Conservation (phyloP, 768 basidiomycete genomes). For the Exidia glandulosa region DNA sequence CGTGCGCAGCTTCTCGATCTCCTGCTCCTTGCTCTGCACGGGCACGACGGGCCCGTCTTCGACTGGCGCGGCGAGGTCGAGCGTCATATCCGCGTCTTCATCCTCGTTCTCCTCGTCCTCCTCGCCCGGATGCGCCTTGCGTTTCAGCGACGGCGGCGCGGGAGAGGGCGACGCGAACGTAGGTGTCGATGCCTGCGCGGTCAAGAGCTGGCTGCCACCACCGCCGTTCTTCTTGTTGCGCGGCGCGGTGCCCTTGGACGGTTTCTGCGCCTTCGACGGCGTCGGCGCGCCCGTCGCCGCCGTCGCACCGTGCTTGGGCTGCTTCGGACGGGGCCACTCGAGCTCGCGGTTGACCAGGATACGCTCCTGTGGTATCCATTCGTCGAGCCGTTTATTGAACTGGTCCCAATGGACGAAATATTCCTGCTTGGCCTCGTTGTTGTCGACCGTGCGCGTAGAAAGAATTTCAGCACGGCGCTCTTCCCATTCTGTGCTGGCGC, state of each 20-base stretch:
- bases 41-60: constrained; percentile 38
- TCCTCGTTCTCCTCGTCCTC: constrained; percentile 54
- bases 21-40: constrained; percentile 87
- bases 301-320: constrained; percentile 40
- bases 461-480: constrained; percentile 93
- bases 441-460: constrained; percentile 66
- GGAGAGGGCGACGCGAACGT: constrained; percentile 45
- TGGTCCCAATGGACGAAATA: constrained; percentile 98
- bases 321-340: constrained; percentile 92
- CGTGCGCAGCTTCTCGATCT: constrained; percentile 96
- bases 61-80: constrained; percentile 34
- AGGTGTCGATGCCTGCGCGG: not conserved
- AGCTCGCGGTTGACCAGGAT: constrained; percentile 77
- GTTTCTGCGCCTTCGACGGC: constrained; percentile 43
- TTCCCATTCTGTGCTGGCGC: constrained; percentile 57
- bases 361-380: constrained; percentile 87
- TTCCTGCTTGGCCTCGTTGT: constrained; percentile 71
- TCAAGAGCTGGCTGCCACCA: constrained; percentile 10
- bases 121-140: constrained; percentile 51
- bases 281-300: too few species aligned
- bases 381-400: constrained; percentile 98
- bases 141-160: constrained; percentile 46
- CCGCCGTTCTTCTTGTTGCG: constrained; percentile 26
- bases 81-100: constrained; percentile 30
- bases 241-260: constrained; percentile 41